Base-by-base conservation (phyloP, 2,329 filamentous ascomycete species). In the Colletotrichum eremochloae region DNA sequence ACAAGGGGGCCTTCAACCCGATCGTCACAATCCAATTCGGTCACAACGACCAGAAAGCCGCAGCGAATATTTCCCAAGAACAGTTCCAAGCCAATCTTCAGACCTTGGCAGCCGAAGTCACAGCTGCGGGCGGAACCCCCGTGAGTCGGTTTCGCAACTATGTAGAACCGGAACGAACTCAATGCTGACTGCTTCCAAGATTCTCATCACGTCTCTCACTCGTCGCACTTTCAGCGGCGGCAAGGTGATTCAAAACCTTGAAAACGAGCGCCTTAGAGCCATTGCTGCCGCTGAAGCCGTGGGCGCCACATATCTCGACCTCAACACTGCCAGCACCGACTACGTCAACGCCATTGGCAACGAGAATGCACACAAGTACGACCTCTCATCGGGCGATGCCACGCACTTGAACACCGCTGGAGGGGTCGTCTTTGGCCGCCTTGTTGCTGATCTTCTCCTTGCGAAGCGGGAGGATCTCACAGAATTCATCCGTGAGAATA, bases 21-120 rank as follows among this genome's bases (percentile, higher is more conserved):
- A 62, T 72, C 29, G 78, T 81, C 14, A 81, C 80, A 2, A 76
- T 75, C 2, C 75, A 91, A 82, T 91, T 91, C 71, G 89, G 89
- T 7, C 89, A 91, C 77, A 91, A 91, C 72, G 90, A 92, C 77
- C 89, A 87, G 75, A 91, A 90, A 75, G 69, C 82, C 0, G 81
- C 79, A 0, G 83, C 82, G 1, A 83, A 83, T 57, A 82, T 91
- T 56, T 81, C 82, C 0, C 76, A 88, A 5, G 78, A 81, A 0
- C 76, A 85, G 70, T 91, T 86, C 78, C 82, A 85, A 66, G 78
- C 78, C 1, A 90, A 91, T 56, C 82, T 92, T 0, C 82, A 84
- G 40, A 79, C 75, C 0, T 86, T 87, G 63, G 85, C 83, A 9
- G 75, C 78, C 2, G 85, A 88, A 38, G 83, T 86, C 7, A 78